Base-by-base conservation (phyloP, 345 rosid species). In the Fremontodendron californicum region DNA sequence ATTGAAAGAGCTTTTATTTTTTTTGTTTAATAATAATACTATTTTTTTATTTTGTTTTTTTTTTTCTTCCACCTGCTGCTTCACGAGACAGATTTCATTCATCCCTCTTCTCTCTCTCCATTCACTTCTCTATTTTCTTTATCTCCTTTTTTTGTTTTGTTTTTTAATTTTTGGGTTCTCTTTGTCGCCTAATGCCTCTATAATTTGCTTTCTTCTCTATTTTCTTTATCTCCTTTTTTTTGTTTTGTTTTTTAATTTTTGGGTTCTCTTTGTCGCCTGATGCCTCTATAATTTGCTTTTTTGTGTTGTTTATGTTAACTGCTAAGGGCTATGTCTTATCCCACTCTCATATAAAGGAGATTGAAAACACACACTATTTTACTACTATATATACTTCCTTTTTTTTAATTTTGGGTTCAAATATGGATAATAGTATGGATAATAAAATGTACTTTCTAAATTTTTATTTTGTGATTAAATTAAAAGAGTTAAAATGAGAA, bases 1-100 rank as follows among this genome's bases (percentile, higher is more conserved):
- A 19, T 16, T 1, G 40, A 49, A 75, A 71, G 65, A 73, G 7
- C 40, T 74, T 52, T 64, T n/a, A 21, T 71, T 42, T 42, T 21
- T 29, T 71, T 40, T 10, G 29, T 23, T 63, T 9, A 5, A 3
- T 33, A 33, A 33, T 33, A 33, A 33, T 33, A 33, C 1, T 1
- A 33, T 21, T 9, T 31, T 2, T 60, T 37, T 7, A 40, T 23
- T 19, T 35, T 68, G 13, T 45, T 62, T 39, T 40, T 51, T 19
- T 3, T 10, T 18, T 43, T 6, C 4, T 52, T 74, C 55, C 80
- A 52, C 77, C 85, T 82, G 84, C 84, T 75, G 77, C 83, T 75
- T 84, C 89, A 86, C 86, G 86, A 82, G 84, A 82, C 85, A 69
- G 79, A 13, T 77, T 82, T 79, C 78, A 45, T 7, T 40, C 57